A percentile compares a stretch with the other conserved stretches of the same genome.
Conservation (phyloP, 129 eudicot genomes). For the Flaveria linearis region DNA sequence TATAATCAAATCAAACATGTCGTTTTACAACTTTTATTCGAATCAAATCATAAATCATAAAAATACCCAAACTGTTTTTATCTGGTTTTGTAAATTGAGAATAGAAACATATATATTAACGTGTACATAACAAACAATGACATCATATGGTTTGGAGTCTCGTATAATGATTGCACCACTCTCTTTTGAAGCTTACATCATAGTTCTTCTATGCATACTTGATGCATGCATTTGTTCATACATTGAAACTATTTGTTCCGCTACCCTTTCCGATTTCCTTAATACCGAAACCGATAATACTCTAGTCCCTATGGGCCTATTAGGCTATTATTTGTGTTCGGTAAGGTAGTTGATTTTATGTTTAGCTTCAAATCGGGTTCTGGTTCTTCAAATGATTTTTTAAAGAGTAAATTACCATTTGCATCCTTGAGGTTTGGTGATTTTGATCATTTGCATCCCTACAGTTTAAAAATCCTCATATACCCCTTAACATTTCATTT, state of each 20-base stretch:
- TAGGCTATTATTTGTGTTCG: too few species aligned
- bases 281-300: too few species aligned
- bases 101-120: conserved; percentile 6
- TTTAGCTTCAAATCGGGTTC: too few species aligned
- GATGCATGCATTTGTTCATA: conserved; percentile 30
- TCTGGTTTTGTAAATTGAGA: conserved; percentile 7
- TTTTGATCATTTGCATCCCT: too few species aligned
- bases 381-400: too few species aligned
- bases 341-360: too few species aligned
- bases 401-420: too few species aligned
- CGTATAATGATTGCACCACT: conserved; percentile 11
- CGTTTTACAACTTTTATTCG: background rate
- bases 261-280: background rate
- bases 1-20: background rate
- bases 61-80: background rate
- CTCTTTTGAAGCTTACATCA: conserved; percentile 19
- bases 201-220: conserved; percentile 16
- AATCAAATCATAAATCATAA: background rate
- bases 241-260: background rate
- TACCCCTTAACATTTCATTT: too few species aligned
- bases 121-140: conserved; percentile 25
- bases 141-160: conserved; percentile 28
- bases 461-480: too few species aligned
- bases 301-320: too few species aligned
- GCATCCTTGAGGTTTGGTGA: too few species aligned